A percentile compares a stretch with the other conserved stretches of the same genome.
phyloP scores from a whole-genome alignment of 176 grass and related monocot species.

The Triticum turgidum region DNA sequence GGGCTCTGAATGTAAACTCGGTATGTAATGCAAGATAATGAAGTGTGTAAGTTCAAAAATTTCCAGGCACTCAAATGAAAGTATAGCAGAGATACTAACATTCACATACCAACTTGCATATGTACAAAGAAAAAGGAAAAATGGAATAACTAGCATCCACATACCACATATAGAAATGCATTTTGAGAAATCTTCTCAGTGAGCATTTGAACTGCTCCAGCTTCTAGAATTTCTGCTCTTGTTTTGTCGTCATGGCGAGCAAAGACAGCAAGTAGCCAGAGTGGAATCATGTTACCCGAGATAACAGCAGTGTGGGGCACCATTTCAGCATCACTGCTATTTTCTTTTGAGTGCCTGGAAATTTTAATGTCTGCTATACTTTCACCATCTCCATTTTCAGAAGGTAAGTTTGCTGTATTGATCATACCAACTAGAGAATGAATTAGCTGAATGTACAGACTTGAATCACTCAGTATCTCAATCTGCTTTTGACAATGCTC shows the following conservation, averaged over 20 bases:
- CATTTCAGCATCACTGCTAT: constrained; percentile 48
- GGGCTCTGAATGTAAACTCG: constrained; percentile 1
- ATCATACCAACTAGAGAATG: constrained; percentile 91
- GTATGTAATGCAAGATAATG: not conserved
- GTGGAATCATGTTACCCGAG: constrained; percentile 88
- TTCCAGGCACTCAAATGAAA: no score
- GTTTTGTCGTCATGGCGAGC: constrained; percentile 64
- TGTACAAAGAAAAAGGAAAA: constrained; percentile 10
- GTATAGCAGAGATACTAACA: constrained; percentile 23
- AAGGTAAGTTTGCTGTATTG: constrained; percentile 56
- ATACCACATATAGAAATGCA: constrained; percentile 82
- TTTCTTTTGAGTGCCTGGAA: constrained; percentile 61
- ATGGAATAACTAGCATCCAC: constrained; percentile 23
- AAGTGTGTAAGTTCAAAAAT: not conserved
- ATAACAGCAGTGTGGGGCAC: constrained; percentile 68
- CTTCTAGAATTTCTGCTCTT: constrained; percentile 75
- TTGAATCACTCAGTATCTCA: constrained; percentile 75
- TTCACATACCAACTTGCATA: constrained; percentile 14
- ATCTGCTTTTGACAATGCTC: constrained; percentile 76
- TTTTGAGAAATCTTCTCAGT: constrained; percentile 86
- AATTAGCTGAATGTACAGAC: constrained; percentile 63
- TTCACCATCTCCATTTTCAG: constrained; percentile 62
- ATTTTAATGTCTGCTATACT: constrained; percentile 80
- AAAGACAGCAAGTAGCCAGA: constrained; percentile 92
- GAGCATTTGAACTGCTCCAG: constrained; percentile 84